Evolutionary conservation across 371 early-diverging fungal species (phyloP).

Genomic region (Smittium culicis): DNA sequence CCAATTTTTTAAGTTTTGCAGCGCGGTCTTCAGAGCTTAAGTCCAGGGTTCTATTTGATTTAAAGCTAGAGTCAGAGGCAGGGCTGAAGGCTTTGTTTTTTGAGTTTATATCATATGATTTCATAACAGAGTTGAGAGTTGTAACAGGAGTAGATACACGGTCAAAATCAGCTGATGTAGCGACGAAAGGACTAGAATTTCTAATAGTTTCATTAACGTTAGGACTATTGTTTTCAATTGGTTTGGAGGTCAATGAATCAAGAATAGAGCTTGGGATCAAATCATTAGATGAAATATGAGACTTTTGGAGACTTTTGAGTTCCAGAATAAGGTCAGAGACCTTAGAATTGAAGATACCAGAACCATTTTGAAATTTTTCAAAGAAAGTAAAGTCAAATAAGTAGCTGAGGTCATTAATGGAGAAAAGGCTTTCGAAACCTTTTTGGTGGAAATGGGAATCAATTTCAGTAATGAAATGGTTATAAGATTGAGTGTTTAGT

Average conservation of each 20-base stretch:
- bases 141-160: neutral
- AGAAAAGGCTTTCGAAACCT: conserved; percentile 9
- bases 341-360: neutral
- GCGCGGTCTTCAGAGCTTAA: conserved; percentile 26
- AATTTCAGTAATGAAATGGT: too few relatives aligned
- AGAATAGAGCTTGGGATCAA: too few relatives aligned
- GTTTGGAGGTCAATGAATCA: too few relatives aligned
- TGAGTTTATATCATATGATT: too few relatives aligned
- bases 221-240: neutral
- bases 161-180: neutral
- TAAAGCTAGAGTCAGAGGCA: too few relatives aligned
- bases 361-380: too few relatives aligned
- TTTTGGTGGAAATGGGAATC: neutral
- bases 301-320: neutral
- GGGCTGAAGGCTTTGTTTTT: conserved; percentile 15
- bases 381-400: too few relatives aligned
- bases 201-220: neutral
- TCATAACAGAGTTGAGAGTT: conserved; percentile 4
- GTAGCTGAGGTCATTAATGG: neutral
- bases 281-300: too few relatives aligned
- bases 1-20: conserved; percentile 22
- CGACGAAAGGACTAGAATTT: conserved; percentile 13
- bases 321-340: neutral
- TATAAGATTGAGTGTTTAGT: too few relatives aligned
- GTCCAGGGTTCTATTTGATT: too few relatives aligned